These are phyloP conservation scores for Caloboletus inedulis DNA, from an alignment of 1,284 basidiomycete genomes.

Conservation along the genomic window DNA sequence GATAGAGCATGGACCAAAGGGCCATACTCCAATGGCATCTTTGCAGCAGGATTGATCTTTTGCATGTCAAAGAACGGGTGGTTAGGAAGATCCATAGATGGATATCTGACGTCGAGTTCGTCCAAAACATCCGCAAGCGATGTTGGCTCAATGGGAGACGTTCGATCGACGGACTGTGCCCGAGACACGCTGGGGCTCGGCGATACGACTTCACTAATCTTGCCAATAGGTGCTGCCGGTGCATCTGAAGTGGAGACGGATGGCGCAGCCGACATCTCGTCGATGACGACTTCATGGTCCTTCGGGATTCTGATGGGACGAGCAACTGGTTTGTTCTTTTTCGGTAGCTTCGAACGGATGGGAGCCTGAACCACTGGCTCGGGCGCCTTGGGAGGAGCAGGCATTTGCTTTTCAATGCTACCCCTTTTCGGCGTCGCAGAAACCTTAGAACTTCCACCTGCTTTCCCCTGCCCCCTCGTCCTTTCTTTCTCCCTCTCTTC, in stretches of 20 bases:
- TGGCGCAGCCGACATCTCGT: slow-evolving; percentile 42
- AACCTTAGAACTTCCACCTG: slow-evolving; percentile 32
- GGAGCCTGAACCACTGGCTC: slow-evolving; percentile 56
- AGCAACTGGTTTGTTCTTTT: slow-evolving; percentile 67
- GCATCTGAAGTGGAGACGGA: slow-evolving; percentile 47
- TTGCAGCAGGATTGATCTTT: slow-evolving; percentile 66
- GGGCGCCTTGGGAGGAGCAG: slow-evolving; percentile 21
- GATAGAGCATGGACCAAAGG: slow-evolving; percentile 81
- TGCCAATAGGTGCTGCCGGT: slow-evolving; percentile 37
- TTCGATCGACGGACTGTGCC: slow-evolving; percentile 55
- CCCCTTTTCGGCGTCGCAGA: slow-evolving; percentile 21
- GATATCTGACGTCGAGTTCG: slow-evolving; percentile 60
- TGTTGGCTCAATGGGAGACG: slow-evolving; percentile 40
- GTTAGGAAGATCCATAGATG: slow-evolving; percentile 58
- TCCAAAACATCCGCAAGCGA: slow-evolving; percentile 60
- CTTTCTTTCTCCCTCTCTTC: slow-evolving; percentile 33
- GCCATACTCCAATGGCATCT: slow-evolving; percentile 75
- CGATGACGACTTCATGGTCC: slow-evolving; percentile 50
- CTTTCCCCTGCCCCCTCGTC: slow-evolving; percentile 33
- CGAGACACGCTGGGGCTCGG: slow-evolving; percentile 53
- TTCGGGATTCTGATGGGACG: slow-evolving; percentile 58
- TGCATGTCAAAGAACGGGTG: slow-evolving; percentile 72
- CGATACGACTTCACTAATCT: slow-evolving; percentile 34
- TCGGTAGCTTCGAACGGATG: slow-evolving; percentile 73
- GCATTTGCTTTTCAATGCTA: slow-evolving; percentile 21